phyloP scores from a whole-genome alignment of 345 rosid species.

The Citrus glauca region DNA sequence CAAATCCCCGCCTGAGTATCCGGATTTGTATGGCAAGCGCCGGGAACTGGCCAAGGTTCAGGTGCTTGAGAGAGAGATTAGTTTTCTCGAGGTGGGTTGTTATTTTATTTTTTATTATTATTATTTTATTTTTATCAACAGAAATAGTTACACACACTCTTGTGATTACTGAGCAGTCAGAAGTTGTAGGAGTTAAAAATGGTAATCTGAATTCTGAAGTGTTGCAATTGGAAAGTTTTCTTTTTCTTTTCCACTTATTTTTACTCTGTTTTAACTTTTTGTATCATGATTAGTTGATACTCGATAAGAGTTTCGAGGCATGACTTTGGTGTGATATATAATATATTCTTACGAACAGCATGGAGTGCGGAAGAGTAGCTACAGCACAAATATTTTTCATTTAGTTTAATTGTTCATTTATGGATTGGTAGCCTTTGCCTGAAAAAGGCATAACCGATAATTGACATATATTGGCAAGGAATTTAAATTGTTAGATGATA shows the following conservation, averaged over 20 bases:
- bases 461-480: background rate
- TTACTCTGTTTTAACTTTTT: background rate
- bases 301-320: background rate
- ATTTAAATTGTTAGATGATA: slow-evolving; percentile 1
- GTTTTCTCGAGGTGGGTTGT: slow-evolving; percentile 75
- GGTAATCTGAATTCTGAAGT: background rate
- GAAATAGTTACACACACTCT: background rate
- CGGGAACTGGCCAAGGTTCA: slow-evolving; percentile 78
- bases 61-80: slow-evolving; percentile 86
- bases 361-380: background rate
- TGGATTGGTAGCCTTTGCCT: background rate
- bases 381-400: background rate
- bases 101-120: background rate
- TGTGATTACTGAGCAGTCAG: background rate
- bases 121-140: background rate
- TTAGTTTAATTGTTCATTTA: background rate
- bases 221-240: background rate
- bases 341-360: background rate
- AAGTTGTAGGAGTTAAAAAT: too few species aligned
- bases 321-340: background rate
- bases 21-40: slow-evolving; percentile 91
- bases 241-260: background rate
- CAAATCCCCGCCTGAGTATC: slow-evolving; percentile 89
- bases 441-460: background rate
- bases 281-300: background rate